phyloP scores from a whole-genome alignment of 2,329 filamentous ascomycete genomes.

The Pseudopyricularia javanii region DNA sequence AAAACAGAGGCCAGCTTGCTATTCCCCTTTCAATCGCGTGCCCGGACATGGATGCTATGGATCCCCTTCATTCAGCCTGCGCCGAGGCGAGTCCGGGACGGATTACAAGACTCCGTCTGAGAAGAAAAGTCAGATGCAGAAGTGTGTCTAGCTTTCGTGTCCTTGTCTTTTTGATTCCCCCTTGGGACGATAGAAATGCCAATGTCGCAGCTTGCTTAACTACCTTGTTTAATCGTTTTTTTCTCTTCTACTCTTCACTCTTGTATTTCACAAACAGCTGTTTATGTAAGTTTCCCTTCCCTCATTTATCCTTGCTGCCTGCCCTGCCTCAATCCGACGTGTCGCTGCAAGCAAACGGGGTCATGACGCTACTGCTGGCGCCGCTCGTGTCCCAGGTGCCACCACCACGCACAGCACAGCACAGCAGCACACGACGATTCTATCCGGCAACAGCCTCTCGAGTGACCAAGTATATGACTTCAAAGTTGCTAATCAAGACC shows the following conservation, averaged over 20 bases:
- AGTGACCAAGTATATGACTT: too few relatives aligned
- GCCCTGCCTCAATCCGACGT: not conserved
- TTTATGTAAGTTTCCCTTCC: not conserved
- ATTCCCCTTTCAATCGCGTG: not conserved
- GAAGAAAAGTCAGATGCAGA: not conserved
- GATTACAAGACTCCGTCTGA: not conserved
- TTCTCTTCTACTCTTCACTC: not conserved
- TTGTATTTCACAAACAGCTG: not conserved
- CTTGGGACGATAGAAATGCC: not conserved
- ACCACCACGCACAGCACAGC: too few relatives aligned
- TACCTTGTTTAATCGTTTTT: not conserved
- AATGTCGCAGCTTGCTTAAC: too few relatives aligned
- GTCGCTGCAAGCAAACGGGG: too few relatives aligned
- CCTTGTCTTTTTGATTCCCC: not conserved
- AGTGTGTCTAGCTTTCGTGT: not conserved
- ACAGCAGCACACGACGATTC: too few relatives aligned
- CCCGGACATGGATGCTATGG: not conserved
- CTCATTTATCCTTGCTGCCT: not conserved
- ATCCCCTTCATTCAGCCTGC: not conserved
- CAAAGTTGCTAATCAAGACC: not conserved
- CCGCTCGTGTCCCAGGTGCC: too few relatives aligned
- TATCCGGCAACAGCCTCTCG: too few relatives aligned
- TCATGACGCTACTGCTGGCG: too few relatives aligned
- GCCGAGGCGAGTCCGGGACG: not conserved
- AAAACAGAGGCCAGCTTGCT: conserved; percentile 1